Evolutionary conservation across 2,329 filamentous ascomycete genomes (phyloP), one percentile per base, ranked within the genome.

Genomic region (Ceratocystis colombiana): DNA sequence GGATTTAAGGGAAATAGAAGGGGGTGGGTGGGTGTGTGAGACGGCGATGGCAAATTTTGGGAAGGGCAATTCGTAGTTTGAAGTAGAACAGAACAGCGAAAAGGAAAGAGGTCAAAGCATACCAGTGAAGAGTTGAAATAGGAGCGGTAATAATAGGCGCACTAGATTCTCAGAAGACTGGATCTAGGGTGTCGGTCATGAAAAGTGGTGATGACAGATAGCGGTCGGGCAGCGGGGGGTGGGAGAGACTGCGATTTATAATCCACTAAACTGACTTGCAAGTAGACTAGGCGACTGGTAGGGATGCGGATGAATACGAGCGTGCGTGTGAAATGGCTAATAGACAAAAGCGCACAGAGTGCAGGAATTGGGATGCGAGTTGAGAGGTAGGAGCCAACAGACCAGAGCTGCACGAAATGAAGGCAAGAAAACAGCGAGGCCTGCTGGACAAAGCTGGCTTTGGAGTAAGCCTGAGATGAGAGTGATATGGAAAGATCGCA

Each of bases 131-230:
- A 28, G 22, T 12, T 5, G 25, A 17, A 25, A 48, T 48, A 7
- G 48, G 15, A 25, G 20, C 12, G 22, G 10, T 15, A 12, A 41
- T 28, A 53, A 53, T 22, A 25, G 48, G 22, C 48, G 48, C 20
- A 53, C 48, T 53, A 53, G 10, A 41, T 41, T 41, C 48, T 25
- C 48, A 53, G 8, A 53, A 25, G 48, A 25, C 25, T 25, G 48
- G 12, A 6, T 17, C 48, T 28, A 53, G 48, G 22, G 22, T 15
- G 10, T 15, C 25, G 25, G 30, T 17, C 55, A 59, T 33, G 33
- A 59, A 37, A n/a, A 57, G 25, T 22, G 22, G 50, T 25, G 53
- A 61, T 46, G 17, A 65, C 15, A 65, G 15, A 33, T 20, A 59
- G 55, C 22, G 25, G 22, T 53, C 20, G 20, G 1, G 10, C 37